Conservation (phyloP, 2,329 filamentous ascomycete genomes). For the Diplodia intermedia region DNA sequence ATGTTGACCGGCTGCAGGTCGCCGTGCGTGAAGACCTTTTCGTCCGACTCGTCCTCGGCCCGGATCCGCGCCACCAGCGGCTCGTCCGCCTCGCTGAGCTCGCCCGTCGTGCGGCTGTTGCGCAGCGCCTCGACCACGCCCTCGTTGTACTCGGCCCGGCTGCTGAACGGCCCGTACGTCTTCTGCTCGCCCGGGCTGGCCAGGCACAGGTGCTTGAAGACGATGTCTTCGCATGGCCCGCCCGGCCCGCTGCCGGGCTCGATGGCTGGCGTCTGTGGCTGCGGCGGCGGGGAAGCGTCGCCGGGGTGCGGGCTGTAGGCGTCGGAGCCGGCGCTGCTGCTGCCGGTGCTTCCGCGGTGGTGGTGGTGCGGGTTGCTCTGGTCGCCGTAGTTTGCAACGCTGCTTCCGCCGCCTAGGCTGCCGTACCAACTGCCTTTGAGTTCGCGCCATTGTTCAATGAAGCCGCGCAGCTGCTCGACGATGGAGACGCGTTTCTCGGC, state of each 20-base stretch:
- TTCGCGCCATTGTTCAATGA: conserved; percentile 33
- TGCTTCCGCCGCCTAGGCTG: conserved; percentile 34
- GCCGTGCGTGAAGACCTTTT: conserved; percentile 35
- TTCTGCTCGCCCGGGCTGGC: conserved; percentile 29
- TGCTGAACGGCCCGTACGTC: conserved; percentile 35
- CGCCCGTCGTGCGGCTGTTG: conserved; percentile 23
- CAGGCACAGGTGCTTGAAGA: conserved; percentile 28
- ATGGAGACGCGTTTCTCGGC: conserved; percentile 27
- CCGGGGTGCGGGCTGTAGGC: conserved; percentile 15
- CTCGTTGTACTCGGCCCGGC: conserved; percentile 33
- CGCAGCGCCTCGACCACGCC: conserved; percentile 34
- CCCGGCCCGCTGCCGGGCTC: conserved; percentile 24
- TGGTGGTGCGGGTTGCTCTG: conserved; percentile 13
- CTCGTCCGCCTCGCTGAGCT: conserved; percentile 32
- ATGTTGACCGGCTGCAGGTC: conserved; percentile 35
- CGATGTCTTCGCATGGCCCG: conserved; percentile 27
- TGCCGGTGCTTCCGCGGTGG: conserved; percentile 10
- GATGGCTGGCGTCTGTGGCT: conserved; percentile 9
- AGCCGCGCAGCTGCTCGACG: conserved; percentile 34
- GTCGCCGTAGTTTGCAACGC: conserved; percentile 33
- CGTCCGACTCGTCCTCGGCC: conserved; percentile 22
- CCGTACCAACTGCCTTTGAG: conserved; percentile 35
- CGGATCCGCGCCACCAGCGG: conserved; percentile 31
- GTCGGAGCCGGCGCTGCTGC: conserved; percentile 12
- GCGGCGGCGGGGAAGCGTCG: conserved; percentile 3